Conservation (phyloP, 2,329 filamentous ascomycete genomes). For the Scortechinia acanthostroma region DNA sequence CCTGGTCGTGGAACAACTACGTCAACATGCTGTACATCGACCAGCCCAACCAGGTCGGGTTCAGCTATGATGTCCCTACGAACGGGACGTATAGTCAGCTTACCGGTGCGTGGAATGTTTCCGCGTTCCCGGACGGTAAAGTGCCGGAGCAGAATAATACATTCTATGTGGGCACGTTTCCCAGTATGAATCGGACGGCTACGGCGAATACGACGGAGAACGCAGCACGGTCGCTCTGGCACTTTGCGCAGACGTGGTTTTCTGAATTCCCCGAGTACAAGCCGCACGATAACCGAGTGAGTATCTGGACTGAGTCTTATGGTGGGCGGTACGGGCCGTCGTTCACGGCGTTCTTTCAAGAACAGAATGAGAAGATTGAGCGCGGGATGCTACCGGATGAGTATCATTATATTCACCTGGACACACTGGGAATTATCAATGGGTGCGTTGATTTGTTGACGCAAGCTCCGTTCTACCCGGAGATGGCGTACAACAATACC, state of each 20-base stretch:
- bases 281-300: slow-evolving; percentile 25
- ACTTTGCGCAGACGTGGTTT: slow-evolving; percentile 47
- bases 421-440: slow-evolving; percentile 45
- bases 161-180: slow-evolving; percentile 25
- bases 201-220: slow-evolving; percentile 37
- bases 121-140: slow-evolving; percentile 3
- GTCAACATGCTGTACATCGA: slow-evolving; percentile 68
- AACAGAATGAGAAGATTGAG: slow-evolving; percentile 26
- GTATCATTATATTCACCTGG: slow-evolving; percentile 15
- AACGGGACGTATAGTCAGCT: slow-evolving; percentile 13
- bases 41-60: slow-evolving; percentile 37
- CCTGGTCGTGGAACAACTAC: slow-evolving; percentile 55
- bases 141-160: slow-evolving; percentile 5
- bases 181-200: slow-evolving; percentile 30
- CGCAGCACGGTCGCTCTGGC: slow-evolving; percentile 41
- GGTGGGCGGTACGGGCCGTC: slow-evolving; percentile 30
- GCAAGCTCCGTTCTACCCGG: slow-evolving; percentile 34
- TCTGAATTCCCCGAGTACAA: slow-evolving; percentile 45
- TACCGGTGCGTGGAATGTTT: slow-evolving; percentile 4
- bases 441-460: slow-evolving; percentile 41
- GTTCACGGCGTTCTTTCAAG: slow-evolving; percentile 29
- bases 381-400: not conserved
- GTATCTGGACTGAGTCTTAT: slow-evolving; percentile 27
- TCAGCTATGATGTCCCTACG: slow-evolving; percentile 16
- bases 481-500: slow-evolving; percentile 48